Percentiles rank a stretch among this genome's conserved stretches.
phyloP scores from a whole-genome alignment of 805 yeast species.

The Wickerhamomyces tratensis region DNA sequence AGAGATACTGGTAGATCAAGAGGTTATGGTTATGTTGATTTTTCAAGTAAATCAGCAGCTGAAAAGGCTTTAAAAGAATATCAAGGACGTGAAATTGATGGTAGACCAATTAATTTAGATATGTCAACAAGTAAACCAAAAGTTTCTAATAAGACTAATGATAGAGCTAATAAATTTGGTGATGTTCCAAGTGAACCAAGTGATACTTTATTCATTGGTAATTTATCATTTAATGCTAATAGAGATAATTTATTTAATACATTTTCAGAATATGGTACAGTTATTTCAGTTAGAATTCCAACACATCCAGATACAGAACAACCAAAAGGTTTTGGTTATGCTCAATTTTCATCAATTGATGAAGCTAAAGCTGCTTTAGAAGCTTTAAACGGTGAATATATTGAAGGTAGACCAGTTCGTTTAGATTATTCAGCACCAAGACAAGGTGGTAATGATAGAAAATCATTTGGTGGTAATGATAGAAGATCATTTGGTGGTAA shows the following conservation, averaged over 20 bases:
- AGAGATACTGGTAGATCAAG: conserved; percentile 87
- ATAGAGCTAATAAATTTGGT: conserved; percentile 85
- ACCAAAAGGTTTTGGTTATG: conserved; percentile 98
- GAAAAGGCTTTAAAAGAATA: conserved; percentile 75
- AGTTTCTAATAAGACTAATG: conserved; percentile 41
- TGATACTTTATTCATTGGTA: conserved; percentile 93
- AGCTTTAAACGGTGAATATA: conserved; percentile 79
- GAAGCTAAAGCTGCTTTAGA: conserved; percentile 87
- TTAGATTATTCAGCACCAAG: conserved; percentile 92
- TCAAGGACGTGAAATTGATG: conserved; percentile 95
- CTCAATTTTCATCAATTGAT: conserved; percentile 78
- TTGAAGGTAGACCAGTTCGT: conserved; percentile 90
- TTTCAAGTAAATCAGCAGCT: conserved; percentile 66
- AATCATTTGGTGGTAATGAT: conserved; percentile 26
- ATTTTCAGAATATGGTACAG: conserved; percentile 73
- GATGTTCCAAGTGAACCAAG: conserved; percentile 89
- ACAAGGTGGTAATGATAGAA: conserved; percentile 36
- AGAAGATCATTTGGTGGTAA: conserved; percentile 33
- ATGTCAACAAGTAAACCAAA: conserved; percentile 79
- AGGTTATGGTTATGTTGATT: conserved; percentile 98
- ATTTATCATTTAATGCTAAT: conserved; percentile 83
- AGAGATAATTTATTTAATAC: conserved; percentile 67
- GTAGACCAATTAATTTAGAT: conserved; percentile 92
- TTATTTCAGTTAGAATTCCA: conserved; percentile 88
- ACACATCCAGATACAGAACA: conserved; percentile 98